Percentiles rank a stretch among this genome's conserved stretches.
These are phyloP conservation scores for Fraxinus excelsior DNA, from an alignment of 257 asterid genomes.

Conservation along the genomic window DNA sequence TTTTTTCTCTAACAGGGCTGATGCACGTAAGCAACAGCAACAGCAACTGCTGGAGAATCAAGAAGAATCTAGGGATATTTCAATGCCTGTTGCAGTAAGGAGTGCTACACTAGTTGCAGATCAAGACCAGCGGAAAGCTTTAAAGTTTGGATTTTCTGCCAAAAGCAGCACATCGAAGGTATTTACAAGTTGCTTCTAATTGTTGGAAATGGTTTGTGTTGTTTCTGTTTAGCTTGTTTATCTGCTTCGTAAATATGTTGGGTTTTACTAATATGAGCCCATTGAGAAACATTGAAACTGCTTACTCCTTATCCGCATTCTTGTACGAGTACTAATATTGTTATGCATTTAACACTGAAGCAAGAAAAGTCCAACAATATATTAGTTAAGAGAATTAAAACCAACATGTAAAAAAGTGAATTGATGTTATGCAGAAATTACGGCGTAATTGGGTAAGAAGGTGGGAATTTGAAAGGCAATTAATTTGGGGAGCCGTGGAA, in stretches of 20 bases:
- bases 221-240: neutral
- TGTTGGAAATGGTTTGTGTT: neutral
- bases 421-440: neutral
- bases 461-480: neutral
- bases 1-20: slow-evolving; percentile 61
- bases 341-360: neutral
- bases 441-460: neutral
- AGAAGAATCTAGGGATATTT: slow-evolving; percentile 46
- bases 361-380: neutral
- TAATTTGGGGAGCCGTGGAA: neutral
- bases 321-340: neutral
- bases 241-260: neutral
- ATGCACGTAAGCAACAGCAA: slow-evolving; percentile 69
- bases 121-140: slow-evolving; percentile 85
- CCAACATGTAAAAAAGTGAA: neutral
- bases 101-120: slow-evolving; percentile 82
- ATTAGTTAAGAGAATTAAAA: neutral
- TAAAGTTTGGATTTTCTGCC: slow-evolving; percentile 88
- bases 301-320: neutral
- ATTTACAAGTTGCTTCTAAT: slow-evolving; percentile 21
- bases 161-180: slow-evolving; percentile 74
- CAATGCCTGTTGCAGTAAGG: slow-evolving; percentile 41
- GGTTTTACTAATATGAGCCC: neutral
- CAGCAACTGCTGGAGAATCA: slow-evolving; percentile 48
- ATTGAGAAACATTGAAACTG: neutral